These are phyloP conservation scores for Yarrowia keelungensis DNA, from an alignment of 805 yeast genomes.

Conservation along the genomic window DNA sequence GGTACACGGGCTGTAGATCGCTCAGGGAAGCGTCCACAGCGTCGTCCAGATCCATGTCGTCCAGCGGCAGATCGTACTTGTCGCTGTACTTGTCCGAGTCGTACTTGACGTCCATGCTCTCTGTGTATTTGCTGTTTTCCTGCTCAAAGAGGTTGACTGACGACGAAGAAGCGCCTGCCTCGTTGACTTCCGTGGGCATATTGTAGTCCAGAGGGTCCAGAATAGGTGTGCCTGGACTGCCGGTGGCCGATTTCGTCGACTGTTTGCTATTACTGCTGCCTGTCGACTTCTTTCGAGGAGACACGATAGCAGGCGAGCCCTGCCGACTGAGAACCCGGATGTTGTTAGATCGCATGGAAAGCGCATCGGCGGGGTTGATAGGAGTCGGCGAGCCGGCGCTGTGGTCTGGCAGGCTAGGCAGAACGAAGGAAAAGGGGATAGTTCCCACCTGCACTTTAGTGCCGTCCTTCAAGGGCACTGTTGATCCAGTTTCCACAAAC, in stretches of 20 bases:
- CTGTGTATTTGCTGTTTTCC: slow-evolving; percentile 33
- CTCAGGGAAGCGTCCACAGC: slow-evolving; percentile 31
- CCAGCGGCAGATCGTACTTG: slow-evolving; percentile 35
- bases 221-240: slow-evolving; percentile 14
- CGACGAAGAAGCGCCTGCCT: slow-evolving; percentile 11
- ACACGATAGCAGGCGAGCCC: slow-evolving; percentile 25
- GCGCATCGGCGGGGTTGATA: slow-evolving; percentile 37
- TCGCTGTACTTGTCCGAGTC: slow-evolving; percentile 27
- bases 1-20: slow-evolving; percentile 32
- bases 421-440: slow-evolving; percentile 82
- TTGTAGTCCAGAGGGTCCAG: slow-evolving; percentile 19
- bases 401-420: slow-evolving; percentile 61
- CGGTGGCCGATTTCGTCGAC: slow-evolving; percentile 19
- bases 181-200: neutral
- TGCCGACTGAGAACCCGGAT: slow-evolving; percentile 28
- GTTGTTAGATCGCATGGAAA: slow-evolving; percentile 28
- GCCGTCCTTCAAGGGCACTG: slow-evolving; percentile 83
- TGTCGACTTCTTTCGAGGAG: slow-evolving; percentile 30
- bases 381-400: slow-evolving; percentile 8
- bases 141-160: slow-evolving; percentile 29
- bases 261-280: slow-evolving; percentile 29
- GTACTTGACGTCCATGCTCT: slow-evolving; percentile 19
- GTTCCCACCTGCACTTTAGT: slow-evolving; percentile 87
- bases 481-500: slow-evolving; percentile 88
- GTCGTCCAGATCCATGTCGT: slow-evolving; percentile 30